Evolutionary conservation across 371 early-diverging fungal genomes (phyloP).

Genomic region (Circinella minor): DNA sequence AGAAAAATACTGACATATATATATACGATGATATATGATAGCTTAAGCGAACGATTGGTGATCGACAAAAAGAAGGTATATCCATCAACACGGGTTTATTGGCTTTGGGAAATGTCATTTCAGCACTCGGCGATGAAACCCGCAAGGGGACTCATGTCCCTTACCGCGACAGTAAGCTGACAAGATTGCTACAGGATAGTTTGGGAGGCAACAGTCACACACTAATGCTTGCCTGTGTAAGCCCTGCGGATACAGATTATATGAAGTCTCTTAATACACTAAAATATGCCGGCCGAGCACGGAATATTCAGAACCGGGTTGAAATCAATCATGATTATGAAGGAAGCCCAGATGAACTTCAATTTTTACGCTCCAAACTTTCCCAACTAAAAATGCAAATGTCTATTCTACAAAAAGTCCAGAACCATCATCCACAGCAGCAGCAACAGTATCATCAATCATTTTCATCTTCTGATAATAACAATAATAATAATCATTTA

Average conservation of each 20-base stretch:
- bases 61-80: conserved; percentile 93
- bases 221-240: conserved; percentile 91
- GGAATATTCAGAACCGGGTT: conserved; percentile 84
- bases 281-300: conserved; percentile 86
- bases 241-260: conserved; percentile 73
- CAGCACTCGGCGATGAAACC: conserved; percentile 88
- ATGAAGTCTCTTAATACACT: conserved; percentile 91
- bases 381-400: conserved; percentile 59
- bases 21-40: conserved; percentile 14
- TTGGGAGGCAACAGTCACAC: conserved; percentile 92
- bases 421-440: background rate
- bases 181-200: conserved; percentile 89
- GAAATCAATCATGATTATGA: conserved; percentile 34
- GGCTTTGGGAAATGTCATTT: conserved; percentile 97
- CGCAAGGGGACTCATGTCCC: conserved; percentile 74
- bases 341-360: conserved; percentile 44
- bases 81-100: conserved; percentile 95
- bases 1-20: background rate
- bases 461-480: background rate
- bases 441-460: background rate
- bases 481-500: no score
- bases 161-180: conserved; percentile 95
- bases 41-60: conserved; percentile 92
- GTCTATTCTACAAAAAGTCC: conserved; percentile 35
- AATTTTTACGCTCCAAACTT: conserved; percentile 62